Evolutionary conservation across 345 rosid species (phyloP).

Genomic region (Gossypium stocksii): DNA sequence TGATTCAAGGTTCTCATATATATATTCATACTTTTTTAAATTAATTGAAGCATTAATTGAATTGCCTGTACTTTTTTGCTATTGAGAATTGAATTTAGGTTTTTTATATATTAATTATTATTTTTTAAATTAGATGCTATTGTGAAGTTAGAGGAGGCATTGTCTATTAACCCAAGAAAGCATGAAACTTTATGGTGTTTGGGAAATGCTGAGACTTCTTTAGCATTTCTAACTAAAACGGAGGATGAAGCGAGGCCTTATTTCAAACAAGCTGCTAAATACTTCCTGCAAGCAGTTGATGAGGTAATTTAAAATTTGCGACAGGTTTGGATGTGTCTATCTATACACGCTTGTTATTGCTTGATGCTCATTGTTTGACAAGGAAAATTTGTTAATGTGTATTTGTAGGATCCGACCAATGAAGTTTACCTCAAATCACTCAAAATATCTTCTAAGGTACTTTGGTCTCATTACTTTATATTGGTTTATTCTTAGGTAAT

Average conservation of each 20-base stretch:
- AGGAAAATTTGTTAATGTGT: background rate
- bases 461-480: background rate
- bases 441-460: slow-evolving; percentile 70
- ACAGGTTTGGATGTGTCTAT: background rate
- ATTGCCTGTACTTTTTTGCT: background rate
- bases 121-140: slow-evolving; percentile 50
- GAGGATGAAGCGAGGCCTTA: slow-evolving; percentile 51
- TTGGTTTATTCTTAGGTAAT: background rate
- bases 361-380: background rate
- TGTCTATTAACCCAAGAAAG: slow-evolving; percentile 49
- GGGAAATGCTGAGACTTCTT: slow-evolving; percentile 78
- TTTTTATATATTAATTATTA: background rate
- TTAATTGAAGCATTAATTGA: background rate
- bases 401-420: slow-evolving; percentile 69
- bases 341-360: background rate
- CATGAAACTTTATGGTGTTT: slow-evolving; percentile 81
- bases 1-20: slow-evolving; percentile 52
- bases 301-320: slow-evolving; percentile 36
- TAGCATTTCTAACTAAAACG: slow-evolving; percentile 63
- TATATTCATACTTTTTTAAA: background rate
- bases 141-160: slow-evolving; percentile 79
- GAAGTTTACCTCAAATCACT: slow-evolving; percentile 65
- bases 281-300: slow-evolving; percentile 68
- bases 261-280: slow-evolving; percentile 59
- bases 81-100: background rate